Evolutionary conservation across 352 stramenopile species (phyloP).

Genomic region (Elongisporangium anandrum): DNA sequence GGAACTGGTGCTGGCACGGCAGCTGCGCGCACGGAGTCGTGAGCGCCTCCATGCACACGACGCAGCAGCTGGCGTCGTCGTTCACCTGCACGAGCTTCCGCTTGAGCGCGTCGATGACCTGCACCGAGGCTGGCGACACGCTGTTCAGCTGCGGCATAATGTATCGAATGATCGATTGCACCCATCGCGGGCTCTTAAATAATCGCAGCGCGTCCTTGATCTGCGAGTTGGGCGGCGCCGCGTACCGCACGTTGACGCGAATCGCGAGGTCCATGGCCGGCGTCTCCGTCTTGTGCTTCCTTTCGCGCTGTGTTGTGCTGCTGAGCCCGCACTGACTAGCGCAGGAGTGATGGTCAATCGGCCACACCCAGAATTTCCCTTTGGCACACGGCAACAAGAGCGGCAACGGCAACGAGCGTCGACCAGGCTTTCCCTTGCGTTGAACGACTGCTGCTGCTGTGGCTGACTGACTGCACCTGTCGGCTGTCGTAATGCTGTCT

Average conservation of each 20-base stretch:
- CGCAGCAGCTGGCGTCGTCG: conserved; percentile 32
- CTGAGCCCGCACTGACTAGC: neutral
- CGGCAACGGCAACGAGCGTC: too few species aligned
- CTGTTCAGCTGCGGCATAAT: conserved; percentile 87
- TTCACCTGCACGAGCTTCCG: conserved; percentile 19
- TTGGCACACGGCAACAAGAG: neutral
- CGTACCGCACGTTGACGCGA: conserved; percentile 86
- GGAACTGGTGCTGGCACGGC: conserved; percentile 79
- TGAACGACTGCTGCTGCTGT: neutral
- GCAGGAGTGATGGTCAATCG: neutral
- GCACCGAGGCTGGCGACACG: conserved; percentile 64
- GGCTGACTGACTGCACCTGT: neutral
- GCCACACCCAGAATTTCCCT: neutral
- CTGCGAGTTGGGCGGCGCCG: conserved; percentile 77
- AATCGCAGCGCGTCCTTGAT: conserved; percentile 84
- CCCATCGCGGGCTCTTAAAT: conserved; percentile 87
- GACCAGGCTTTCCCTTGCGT: neutral
- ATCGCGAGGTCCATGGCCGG: conserved; percentile 79
- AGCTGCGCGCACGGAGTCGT: conserved; percentile 51
- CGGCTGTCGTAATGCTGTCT: too few species aligned
- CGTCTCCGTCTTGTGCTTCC: neutral
- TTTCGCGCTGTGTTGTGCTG: neutral
- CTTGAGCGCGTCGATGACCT: conserved; percentile 63
- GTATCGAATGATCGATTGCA: conserved; percentile 88
- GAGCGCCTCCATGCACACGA: conserved; percentile 83